Percentiles rank a stretch among this genome's conserved stretches.
These are phyloP conservation scores for Sporisorium iseilematis-ciliati DNA, from an alignment of 1,284 basidiomycete genomes.

Conservation along the genomic window DNA sequence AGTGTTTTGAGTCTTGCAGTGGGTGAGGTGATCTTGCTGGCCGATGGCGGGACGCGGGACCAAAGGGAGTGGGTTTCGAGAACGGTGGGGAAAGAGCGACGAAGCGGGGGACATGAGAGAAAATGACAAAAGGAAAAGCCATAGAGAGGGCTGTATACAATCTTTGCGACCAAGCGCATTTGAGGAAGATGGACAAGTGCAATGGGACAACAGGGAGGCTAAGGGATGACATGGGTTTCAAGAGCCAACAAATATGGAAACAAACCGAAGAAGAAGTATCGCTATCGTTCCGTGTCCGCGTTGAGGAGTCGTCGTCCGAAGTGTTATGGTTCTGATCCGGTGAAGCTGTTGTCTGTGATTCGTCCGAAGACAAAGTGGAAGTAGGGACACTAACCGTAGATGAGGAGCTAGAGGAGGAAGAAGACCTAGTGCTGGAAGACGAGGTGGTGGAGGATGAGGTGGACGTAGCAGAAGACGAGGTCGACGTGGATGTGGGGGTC, in stretches of 20 bases:
- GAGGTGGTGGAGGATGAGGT: slow-evolving; percentile 30
- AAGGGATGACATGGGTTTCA: slow-evolving; percentile 19
- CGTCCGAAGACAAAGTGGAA: slow-evolving; percentile 8
- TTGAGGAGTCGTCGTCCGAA: slow-evolving; percentile 1
- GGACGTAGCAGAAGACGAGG: slow-evolving; percentile 24
- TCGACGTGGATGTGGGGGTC: slow-evolving; percentile 13
- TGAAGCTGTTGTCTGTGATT: slow-evolving; percentile 18
- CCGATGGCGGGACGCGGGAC: neutral
- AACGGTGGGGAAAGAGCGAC: neutral
- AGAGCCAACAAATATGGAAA: slow-evolving; percentile 23
- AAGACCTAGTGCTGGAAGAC: slow-evolving; percentile 26
- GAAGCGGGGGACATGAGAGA: too few relatives aligned
- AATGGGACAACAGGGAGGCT: slow-evolving; percentile 26
- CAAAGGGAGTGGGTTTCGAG: neutral
- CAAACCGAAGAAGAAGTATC: slow-evolving; percentile 26
- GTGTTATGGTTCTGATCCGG: slow-evolving; percentile 6
- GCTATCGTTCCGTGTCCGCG: neutral
- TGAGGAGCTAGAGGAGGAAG: slow-evolving; percentile 25
- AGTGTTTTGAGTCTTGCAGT: slow-evolving; percentile 13
- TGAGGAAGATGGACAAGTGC: slow-evolving; percentile 28
- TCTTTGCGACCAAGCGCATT: slow-evolving; percentile 34
- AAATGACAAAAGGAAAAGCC: neutral
- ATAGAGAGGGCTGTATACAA: slow-evolving; percentile 9
- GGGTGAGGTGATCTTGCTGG: neutral
- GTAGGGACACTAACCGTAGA: slow-evolving; percentile 37